Evolutionary conservation across 345 rosid species (phyloP), one percentile per base, ranked within the genome.

Genomic region (Conringia planisiliqua): DNA sequence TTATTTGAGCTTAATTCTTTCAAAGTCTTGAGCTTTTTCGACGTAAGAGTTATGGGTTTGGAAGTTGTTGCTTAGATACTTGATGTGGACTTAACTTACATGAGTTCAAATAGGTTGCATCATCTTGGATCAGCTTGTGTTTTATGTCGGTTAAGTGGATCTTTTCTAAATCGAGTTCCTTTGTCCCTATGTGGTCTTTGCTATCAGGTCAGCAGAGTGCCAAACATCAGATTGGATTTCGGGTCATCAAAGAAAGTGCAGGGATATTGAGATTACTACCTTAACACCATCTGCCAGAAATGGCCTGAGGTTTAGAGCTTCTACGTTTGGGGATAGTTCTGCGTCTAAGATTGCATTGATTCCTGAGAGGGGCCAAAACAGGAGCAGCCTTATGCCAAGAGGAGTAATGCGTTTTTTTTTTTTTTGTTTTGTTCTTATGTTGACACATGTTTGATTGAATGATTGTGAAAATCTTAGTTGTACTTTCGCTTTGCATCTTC

Each of bases 151-250:
- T 24, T 36, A 30, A 1, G 42, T 52, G 59, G 14, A 11, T 38
- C 3, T 3, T 12, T 39, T n/a, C 17, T 40, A 10, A 47, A 33
- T 1, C 39, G 40, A 60, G 74, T 42, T 55, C 22, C 29, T 57
- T 71, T 30, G 13, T 62, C 16, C 7, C n/a, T 51, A 10, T 50
- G 29, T 76, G 56, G 27, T 40, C 10, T 61, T 78, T 67, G 33
- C 17, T 56, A 43, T 52, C 83, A 92, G 97, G 83, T 90, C 97
- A 58, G 26, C 24, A 14, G 62, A 40, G 51, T 95, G 99, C 83
- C 99, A 92, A 85, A 26, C 20, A 51, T 70, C 66, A 48, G 91
- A 92, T 67, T 95, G 99, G 99, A 74, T 52, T 5, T 82, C 79
- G 7, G 92, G 76, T 66, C 98, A 92, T 75, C 84, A 85, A 56